These are phyloP conservation scores for Azolla pinnata DNA, from an alignment of 75 land plant genomes.

Conservation along the genomic window DNA sequence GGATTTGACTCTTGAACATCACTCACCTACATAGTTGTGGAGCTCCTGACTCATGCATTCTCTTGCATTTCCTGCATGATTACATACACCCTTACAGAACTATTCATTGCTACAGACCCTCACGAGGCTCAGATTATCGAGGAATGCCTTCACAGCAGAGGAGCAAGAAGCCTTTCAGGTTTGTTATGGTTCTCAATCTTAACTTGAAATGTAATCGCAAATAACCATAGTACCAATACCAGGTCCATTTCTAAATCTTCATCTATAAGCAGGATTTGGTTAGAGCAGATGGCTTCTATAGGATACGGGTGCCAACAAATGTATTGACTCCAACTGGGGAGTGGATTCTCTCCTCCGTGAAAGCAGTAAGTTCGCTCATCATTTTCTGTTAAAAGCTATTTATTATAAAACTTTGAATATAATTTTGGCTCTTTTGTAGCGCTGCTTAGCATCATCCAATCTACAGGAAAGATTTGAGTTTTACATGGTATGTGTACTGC, in stretches of 20 bases:
- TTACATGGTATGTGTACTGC: conserved; percentile 14
- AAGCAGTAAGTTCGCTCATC: conserved; percentile 59
- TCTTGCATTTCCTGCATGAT: too few relatives aligned
- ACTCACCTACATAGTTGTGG: too few relatives aligned
- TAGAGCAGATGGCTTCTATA: conserved; percentile 68
- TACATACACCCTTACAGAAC: too few relatives aligned
- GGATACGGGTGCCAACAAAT: conserved; percentile 68
- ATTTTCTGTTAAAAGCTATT: neutral
- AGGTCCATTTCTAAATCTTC: too few relatives aligned
- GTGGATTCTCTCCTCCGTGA: conserved; percentile 59
- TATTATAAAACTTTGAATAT: neutral
- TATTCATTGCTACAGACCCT: conserved; percentile 28
- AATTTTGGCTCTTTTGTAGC: conserved; percentile 11
- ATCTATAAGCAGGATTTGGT: conserved; percentile 70
- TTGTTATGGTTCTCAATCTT: neutral
- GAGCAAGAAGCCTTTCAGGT: conserved; percentile 32
- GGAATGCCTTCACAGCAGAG: conserved; percentile 16
- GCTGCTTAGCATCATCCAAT: conserved; percentile 27
- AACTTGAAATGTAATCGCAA: neutral
- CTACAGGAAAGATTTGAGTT: conserved; percentile 30
- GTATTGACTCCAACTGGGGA: conserved; percentile 53
- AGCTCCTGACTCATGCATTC: too few relatives aligned
- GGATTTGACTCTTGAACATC: too few relatives aligned
- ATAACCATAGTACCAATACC: too few relatives aligned
- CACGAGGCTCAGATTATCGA: conserved; percentile 28